A percentile compares a stretch with the other conserved stretches of the same genome.
phyloP scores from a whole-genome alignment of 805 yeast genomes.

The Lipomyces yamadae region DNA sequence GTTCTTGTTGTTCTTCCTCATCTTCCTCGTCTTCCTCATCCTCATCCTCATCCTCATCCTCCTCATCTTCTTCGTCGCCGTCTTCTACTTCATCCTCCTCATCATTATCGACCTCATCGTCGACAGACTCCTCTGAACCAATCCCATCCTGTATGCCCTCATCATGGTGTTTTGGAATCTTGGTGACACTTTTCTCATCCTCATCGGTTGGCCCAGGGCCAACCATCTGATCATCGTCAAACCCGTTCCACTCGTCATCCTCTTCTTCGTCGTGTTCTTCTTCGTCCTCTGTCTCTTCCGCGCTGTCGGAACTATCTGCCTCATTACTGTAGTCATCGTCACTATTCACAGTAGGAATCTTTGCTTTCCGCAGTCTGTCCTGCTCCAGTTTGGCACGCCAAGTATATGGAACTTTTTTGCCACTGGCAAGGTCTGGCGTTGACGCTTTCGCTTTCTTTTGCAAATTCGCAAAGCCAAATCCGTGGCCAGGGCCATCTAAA shows the following conservation, averaged over 20 bases:
- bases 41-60: slow-evolving; percentile 49
- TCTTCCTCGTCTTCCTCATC: slow-evolving; percentile 36
- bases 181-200: no score
- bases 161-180: slow-evolving; percentile 10
- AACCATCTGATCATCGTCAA: slow-evolving; percentile 38
- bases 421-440: slow-evolving; percentile 19
- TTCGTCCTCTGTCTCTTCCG: slow-evolving; percentile 6
- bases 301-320: background rate
- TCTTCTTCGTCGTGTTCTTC: slow-evolving; percentile 44
- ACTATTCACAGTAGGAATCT: slow-evolving; percentile 58
- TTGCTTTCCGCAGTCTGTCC: slow-evolving; percentile 51
- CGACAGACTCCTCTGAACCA: background rate
- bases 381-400: slow-evolving; percentile 69
- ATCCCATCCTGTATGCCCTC: slow-evolving; percentile 16
- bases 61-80: slow-evolving; percentile 36
- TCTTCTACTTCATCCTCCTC: slow-evolving; percentile 20
- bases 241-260: slow-evolving; percentile 45
- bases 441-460: slow-evolving; percentile 27
- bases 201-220: slow-evolving; percentile 9
- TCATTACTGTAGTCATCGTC: slow-evolving; percentile 54
- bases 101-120: slow-evolving; percentile 39
- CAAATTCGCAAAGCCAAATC: slow-evolving; percentile 55
- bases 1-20: slow-evolving; percentile 29
- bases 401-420: slow-evolving; percentile 62
- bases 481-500: slow-evolving; percentile 41